Evolutionary conservation across 2,329 filamentous ascomycete species (phyloP).

Genomic region (Hypoxylon sp.): DNA sequence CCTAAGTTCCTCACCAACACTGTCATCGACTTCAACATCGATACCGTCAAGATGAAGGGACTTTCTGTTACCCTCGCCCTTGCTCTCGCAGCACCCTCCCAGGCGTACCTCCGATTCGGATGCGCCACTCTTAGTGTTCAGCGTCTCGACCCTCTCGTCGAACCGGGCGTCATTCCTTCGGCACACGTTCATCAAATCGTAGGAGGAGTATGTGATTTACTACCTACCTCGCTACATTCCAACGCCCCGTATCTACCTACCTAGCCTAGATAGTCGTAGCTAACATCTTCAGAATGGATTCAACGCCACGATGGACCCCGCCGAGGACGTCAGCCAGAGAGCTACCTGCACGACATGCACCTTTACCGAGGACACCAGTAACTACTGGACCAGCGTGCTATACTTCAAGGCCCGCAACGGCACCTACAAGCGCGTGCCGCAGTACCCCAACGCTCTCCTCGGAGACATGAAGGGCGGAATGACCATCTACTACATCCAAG

Average conservation of each 20-base stretch:
- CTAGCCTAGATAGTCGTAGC: too few relatives aligned
- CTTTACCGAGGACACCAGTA: slow-evolving; percentile 46
- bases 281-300: too few relatives aligned
- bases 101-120: slow-evolving; percentile 43
- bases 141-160: slow-evolving; percentile 42
- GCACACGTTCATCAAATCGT: slow-evolving; percentile 43
- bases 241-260: too few relatives aligned
- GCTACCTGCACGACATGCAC: slow-evolving; percentile 49
- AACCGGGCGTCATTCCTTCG: slow-evolving; percentile 40
- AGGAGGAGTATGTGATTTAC: too few relatives aligned
- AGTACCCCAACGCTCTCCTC: slow-evolving; percentile 45
- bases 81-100: slow-evolving; percentile 39
- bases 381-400: slow-evolving; percentile 44
- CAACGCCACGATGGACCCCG: slow-evolving; percentile 42
- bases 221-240: too few relatives aligned
- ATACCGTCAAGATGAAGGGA: slow-evolving; percentile 49
- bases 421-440: slow-evolving; percentile 43
- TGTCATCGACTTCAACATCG: slow-evolving; percentile 30
- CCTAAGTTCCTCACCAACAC: slow-evolving; percentile 25
- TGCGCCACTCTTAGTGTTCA: slow-evolving; percentile 42
- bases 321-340: slow-evolving; percentile 39
- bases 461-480: slow-evolving; percentile 50
- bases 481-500: slow-evolving; percentile 54
- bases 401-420: slow-evolving; percentile 45
- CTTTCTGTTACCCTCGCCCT: slow-evolving; percentile 34